A percentile compares a stretch with the other conserved stretches of the same genome.
These are phyloP conservation scores for Spongospora subterranea DNA, from an alignment of 208 protist genomes.

Conservation along the genomic window DNA sequence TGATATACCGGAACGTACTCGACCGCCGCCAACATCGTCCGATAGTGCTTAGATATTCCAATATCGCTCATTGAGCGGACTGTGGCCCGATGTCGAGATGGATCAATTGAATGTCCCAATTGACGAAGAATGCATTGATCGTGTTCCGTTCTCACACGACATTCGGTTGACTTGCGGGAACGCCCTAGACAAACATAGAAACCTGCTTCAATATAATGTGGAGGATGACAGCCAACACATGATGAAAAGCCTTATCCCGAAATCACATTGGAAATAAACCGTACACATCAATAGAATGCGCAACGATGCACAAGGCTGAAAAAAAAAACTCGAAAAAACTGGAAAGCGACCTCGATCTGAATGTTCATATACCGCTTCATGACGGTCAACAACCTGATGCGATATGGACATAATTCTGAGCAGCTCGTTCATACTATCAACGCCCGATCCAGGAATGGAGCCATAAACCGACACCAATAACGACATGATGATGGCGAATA, in stretches of 20 bases:
- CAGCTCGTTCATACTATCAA: background rate
- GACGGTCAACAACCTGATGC: background rate
- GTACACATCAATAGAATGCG: too few relatives aligned
- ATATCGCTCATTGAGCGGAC: background rate
- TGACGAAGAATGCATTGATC: background rate
- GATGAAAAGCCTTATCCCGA: too few relatives aligned
- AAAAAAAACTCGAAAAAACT: background rate
- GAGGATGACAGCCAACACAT: too few relatives aligned
- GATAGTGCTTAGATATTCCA: background rate
- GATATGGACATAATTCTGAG: background rate
- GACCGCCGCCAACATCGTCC: background rate
- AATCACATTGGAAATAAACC: too few relatives aligned
- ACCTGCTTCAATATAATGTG: too few relatives aligned
- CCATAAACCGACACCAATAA: background rate
- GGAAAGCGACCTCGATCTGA: background rate
- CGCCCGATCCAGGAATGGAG: background rate
- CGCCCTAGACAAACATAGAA: background rate
- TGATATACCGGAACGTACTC: background rate
- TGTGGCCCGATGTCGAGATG: background rate
- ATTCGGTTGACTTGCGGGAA: background rate
- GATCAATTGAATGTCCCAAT: background rate
- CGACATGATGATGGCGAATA: background rate
- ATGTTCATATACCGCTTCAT: background rate
- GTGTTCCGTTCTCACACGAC: background rate
- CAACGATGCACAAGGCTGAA: too few relatives aligned